Conservation (phyloP, 768 basidiomycete genomes). For the Leccinum imitatum region DNA sequence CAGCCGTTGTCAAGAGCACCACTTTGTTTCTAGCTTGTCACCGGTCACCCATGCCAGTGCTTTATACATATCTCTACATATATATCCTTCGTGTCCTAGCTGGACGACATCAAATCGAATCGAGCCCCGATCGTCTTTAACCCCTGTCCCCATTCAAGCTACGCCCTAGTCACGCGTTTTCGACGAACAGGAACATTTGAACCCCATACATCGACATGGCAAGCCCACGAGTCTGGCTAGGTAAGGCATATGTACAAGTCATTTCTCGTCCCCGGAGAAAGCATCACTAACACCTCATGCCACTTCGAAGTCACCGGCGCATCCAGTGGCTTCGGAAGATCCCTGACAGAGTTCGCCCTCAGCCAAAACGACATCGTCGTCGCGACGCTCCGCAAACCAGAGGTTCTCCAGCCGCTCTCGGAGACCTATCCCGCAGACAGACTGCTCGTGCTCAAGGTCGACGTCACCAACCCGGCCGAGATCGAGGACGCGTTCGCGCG, state of each 20-base stretch:
- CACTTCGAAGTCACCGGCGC: slow-evolving; percentile 37
- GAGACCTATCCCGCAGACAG: slow-evolving; percentile 5
- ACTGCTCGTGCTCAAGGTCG: slow-evolving; percentile 18
- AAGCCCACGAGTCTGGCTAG: slow-evolving; percentile 13
- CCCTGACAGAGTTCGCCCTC: slow-evolving; percentile 33
- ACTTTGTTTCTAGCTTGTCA: too few relatives aligned
- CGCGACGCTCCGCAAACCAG: slow-evolving; percentile 44
- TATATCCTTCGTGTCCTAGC: not conserved
- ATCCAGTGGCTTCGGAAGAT: slow-evolving; percentile 39
- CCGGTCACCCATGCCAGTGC: not conserved
- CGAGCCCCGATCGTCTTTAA: too few relatives aligned
- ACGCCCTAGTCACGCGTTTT: not conserved
- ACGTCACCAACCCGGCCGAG: slow-evolving; percentile 14
- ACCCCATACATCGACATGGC: not conserved
- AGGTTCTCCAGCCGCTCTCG: slow-evolving; percentile 9
- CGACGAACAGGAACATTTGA: slow-evolving; percentile 4
- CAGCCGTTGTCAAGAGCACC: too few relatives aligned
- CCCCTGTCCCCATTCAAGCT: not conserved
- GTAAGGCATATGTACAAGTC: not conserved
- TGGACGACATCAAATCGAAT: not conserved
- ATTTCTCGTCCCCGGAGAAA: not conserved
- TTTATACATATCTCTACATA: not conserved
- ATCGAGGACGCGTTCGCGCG: slow-evolving; percentile 12
- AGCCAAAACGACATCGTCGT: slow-evolving; percentile 38
- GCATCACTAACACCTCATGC: not conserved